Conservation (phyloP, 805 yeast genomes). For the Sugiyamaella lignohabitans region DNA sequence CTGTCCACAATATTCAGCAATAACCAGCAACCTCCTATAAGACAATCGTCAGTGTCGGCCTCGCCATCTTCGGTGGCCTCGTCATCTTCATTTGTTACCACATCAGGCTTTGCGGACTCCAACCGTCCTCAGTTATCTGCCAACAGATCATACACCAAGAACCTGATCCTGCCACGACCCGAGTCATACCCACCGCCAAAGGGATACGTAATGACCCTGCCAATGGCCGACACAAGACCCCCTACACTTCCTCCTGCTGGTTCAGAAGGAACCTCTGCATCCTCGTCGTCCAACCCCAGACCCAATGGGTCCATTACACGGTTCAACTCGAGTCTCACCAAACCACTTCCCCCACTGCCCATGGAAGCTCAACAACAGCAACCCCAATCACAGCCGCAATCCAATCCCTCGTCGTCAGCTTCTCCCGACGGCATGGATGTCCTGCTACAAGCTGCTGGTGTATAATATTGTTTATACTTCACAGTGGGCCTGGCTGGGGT, state of each 20-base stretch:
- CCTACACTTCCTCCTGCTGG: slow-evolving; percentile 21
- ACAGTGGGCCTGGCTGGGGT: no score
- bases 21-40: neutral
- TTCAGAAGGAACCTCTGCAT: slow-evolving; percentile 8
- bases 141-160: slow-evolving; percentile 25
- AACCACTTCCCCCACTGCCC: slow-evolving; percentile 26
- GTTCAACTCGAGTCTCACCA: slow-evolving; percentile 13
- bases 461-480: slow-evolving; percentile 11
- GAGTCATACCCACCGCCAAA: slow-evolving; percentile 26
- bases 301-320: slow-evolving; percentile 4
- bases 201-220: slow-evolving; percentile 17
- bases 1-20: neutral
- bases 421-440: slow-evolving; percentile 25
- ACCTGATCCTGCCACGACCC: slow-evolving; percentile 27
- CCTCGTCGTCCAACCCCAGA: slow-evolving; percentile 4
- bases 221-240: slow-evolving; percentile 25
- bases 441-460: slow-evolving; percentile 27
- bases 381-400: slow-evolving; percentile 1
- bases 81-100: neutral
- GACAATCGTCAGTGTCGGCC: slow-evolving; percentile 5
- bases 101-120: neutral
- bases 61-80: slow-evolving; percentile 8
- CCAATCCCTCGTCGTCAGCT: slow-evolving; percentile 5
- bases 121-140: slow-evolving; percentile 23
- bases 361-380: slow-evolving; percentile 16